Conservation (phyloP, 2,329 filamentous ascomycete species). For the Alternaria atra region DNA sequence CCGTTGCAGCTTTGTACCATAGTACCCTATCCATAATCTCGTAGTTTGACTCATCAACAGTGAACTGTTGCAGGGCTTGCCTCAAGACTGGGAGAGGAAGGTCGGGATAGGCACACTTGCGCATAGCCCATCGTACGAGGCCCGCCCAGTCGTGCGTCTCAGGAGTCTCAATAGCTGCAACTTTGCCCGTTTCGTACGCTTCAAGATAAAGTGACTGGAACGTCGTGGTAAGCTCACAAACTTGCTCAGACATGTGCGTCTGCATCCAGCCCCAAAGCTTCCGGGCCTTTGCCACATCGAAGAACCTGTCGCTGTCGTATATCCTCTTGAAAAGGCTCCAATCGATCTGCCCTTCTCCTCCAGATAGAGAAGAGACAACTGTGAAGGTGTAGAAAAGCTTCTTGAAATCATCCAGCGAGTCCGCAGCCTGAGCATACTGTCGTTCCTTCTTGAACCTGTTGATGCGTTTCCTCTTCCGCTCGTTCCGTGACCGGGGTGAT, state of each 20-base stretch:
- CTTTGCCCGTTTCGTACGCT: constrained; percentile 70
- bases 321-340: constrained; percentile 55
- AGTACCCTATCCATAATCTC: constrained; percentile 33
- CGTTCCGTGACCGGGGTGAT: constrained; percentile 19
- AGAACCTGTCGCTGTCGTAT: constrained; percentile 49
- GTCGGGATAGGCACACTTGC: constrained; percentile 49
- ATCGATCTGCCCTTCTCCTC: constrained; percentile 47
- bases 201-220: constrained; percentile 73
- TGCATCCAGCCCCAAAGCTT: constrained; percentile 52
- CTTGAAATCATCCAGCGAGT: constrained; percentile 39
- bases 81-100: constrained; percentile 32
- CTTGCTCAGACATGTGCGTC: constrained; percentile 50
- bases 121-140: constrained; percentile 72
- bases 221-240: constrained; percentile 66
- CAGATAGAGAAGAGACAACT: constrained; percentile 47
- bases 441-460: constrained; percentile 24
- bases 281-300: constrained; percentile 45
- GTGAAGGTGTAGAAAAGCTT: constrained; percentile 44
- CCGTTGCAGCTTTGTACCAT: constrained; percentile 39
- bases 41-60: constrained; percentile 41
- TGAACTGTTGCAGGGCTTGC: constrained; percentile 32
- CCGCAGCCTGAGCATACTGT: constrained; percentile 26
- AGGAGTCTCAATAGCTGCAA: constrained; percentile 69
- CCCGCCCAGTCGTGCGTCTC: constrained; percentile 73
- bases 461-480: constrained; percentile 21